Conservation (phyloP, 2,329 filamentous ascomycete species). For the Aureobasidium subglaciale region DNA sequence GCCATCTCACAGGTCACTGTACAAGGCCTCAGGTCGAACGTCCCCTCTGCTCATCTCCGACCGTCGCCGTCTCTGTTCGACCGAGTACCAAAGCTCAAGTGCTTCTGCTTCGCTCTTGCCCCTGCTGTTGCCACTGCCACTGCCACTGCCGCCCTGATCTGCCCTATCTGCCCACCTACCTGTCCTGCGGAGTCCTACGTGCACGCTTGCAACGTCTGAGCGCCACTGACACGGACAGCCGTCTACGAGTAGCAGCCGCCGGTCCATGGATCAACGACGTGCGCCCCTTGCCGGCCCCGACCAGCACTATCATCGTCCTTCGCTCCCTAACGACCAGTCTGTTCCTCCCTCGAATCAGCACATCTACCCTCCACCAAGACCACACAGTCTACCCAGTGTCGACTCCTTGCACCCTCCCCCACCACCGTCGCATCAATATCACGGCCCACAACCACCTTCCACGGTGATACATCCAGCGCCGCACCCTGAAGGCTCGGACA, state of each 20-base stretch:
- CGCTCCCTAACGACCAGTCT: constrained; percentile 4
- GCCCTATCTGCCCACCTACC: neutral
- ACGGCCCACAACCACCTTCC: constrained; percentile 17
- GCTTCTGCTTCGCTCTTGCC: neutral
- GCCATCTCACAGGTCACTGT: neutral
- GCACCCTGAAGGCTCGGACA: constrained; percentile 20
- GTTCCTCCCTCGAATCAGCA: constrained; percentile 14
- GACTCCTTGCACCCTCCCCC: constrained; percentile 13
- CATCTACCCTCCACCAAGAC: constrained; percentile 17
- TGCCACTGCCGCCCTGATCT: neutral
- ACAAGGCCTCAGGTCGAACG: neutral
- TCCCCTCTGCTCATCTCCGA: constrained; percentile 7
- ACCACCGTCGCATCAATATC: constrained; percentile 18
- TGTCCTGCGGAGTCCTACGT: constrained; percentile 4
- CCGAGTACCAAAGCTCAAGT: neutral
- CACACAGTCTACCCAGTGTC: constrained; percentile 5
- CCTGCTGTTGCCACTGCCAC: neutral
- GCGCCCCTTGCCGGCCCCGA: constrained; percentile 12
- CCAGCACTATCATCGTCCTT: constrained; percentile 13
- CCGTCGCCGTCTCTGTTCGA: neutral
- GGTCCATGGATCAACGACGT: constrained; percentile 9
- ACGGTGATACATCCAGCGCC: constrained; percentile 15
- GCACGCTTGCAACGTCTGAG: constrained; percentile 4
- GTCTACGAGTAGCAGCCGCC: neutral
- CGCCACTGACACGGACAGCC: constrained; percentile 10